Conservation (phyloP, 2,329 filamentous ascomycete genomes). For the Phoma sp. region DNA sequence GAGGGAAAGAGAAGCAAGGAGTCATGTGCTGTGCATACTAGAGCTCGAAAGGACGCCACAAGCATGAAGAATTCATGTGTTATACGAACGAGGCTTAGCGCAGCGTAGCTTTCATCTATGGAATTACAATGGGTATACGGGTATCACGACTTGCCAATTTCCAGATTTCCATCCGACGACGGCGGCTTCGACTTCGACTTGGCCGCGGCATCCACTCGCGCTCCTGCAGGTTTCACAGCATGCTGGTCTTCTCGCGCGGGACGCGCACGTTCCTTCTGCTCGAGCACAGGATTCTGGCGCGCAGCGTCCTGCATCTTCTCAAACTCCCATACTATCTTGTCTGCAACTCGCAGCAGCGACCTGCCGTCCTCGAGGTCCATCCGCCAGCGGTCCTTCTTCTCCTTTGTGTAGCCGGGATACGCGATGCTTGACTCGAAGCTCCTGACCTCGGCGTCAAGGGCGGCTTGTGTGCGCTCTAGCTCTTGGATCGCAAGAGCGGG, state of each 20-base stretch:
- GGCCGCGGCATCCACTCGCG: neutral
- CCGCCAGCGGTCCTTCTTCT: constrained; percentile 24
- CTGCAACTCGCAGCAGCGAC: constrained; percentile 25
- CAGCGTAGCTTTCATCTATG: neutral
- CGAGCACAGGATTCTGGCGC: neutral
- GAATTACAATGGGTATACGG: neutral
- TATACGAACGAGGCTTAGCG: neutral
- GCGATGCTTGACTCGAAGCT: constrained; percentile 24
- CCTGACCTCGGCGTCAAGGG: constrained; percentile 25
- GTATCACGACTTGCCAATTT: constrained; percentile 15
- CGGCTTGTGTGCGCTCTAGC: constrained; percentile 22
- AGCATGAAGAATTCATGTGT: neutral
- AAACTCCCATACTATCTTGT: constrained; percentile 22
- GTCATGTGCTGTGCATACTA: too few relatives aligned
- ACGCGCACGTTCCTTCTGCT: neutral
- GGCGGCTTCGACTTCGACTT: neutral
- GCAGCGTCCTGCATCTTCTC: constrained; percentile 16
- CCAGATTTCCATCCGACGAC: constrained; percentile 1
- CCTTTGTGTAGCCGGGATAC: constrained; percentile 5
- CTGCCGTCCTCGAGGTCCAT: constrained; percentile 33
- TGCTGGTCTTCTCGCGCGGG: neutral
- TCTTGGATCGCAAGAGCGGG: constrained; percentile 28
- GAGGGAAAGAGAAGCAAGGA: too few relatives aligned
- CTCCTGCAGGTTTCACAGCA: neutral
- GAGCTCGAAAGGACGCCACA: neutral